phyloP scores from a whole-genome alignment of 768 basidiomycete genomes.

The Mrakia blollopis region DNA sequence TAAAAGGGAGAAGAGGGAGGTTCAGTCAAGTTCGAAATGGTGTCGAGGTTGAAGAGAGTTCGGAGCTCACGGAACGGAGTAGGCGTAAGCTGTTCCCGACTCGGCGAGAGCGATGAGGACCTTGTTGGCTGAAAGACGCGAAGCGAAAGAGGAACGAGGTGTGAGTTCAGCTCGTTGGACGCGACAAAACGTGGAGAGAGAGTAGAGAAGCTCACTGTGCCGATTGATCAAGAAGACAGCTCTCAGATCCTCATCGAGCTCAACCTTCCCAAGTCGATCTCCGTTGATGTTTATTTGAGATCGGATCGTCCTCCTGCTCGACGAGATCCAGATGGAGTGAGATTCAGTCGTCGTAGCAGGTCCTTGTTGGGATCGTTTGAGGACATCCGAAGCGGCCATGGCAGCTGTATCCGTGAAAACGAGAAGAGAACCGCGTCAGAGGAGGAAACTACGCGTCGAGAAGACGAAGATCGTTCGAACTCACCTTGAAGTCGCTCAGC shows the following conservation, averaged over 20 bases:
- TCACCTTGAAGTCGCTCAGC: slow-evolving; percentile 34
- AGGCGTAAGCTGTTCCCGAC: slow-evolving; percentile 39
- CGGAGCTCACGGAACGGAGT: slow-evolving; percentile 38
- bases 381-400: slow-evolving; percentile 38
- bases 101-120: slow-evolving; percentile 41
- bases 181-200: background rate
- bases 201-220: slow-evolving; percentile 51
- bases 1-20: background rate
- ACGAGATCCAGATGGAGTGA: slow-evolving; percentile 52
- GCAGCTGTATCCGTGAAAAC: slow-evolving; percentile 31
- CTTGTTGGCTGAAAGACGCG: slow-evolving; percentile 37
- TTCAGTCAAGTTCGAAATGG: background rate
- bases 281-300: slow-evolving; percentile 59
- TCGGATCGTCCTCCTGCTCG: slow-evolving; percentile 58
- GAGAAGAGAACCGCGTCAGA: slow-evolving; percentile 24
- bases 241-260: slow-evolving; percentile 57
- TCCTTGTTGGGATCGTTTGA: slow-evolving; percentile 49
- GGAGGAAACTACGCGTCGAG: slow-evolving; percentile 33
- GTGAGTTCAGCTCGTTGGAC: background rate
- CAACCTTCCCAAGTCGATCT: slow-evolving; percentile 60
- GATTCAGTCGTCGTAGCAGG: slow-evolving; percentile 38
- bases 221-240: slow-evolving; percentile 56
- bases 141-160: background rate
- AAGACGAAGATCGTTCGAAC: slow-evolving; percentile 18
- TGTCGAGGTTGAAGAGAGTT: background rate